These are phyloP conservation scores for Tarenaya hassleriana DNA, from an alignment of 345 rosid species.

Conservation along the genomic window DNA sequence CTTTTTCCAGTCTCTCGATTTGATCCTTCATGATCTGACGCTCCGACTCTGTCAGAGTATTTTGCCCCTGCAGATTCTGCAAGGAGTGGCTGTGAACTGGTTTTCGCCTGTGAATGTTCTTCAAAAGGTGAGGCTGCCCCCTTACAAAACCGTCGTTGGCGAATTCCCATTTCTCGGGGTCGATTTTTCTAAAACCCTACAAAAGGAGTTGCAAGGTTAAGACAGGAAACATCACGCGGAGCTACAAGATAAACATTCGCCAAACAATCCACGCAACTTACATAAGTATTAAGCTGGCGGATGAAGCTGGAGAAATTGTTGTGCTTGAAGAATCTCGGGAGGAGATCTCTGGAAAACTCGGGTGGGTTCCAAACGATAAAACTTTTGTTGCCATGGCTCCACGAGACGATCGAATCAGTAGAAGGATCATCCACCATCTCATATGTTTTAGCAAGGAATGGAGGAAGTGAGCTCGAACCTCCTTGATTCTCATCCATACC, in stretches of 20 bases:
- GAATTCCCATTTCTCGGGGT: slow-evolving; percentile 96
- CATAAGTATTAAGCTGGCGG: slow-evolving; percentile 93
- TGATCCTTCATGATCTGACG: slow-evolving; percentile 57
- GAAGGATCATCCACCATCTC: slow-evolving; percentile 92
- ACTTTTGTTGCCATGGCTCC: slow-evolving; percentile 67
- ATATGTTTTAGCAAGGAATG: slow-evolving; percentile 78
- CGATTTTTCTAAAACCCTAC: slow-evolving; percentile 87
- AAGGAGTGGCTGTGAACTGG: slow-evolving; percentile 90
- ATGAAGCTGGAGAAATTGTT: slow-evolving; percentile 93
- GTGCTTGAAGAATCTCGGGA: slow-evolving; percentile 87
- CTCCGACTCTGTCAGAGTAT: slow-evolving; percentile 54
- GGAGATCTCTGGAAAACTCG: slow-evolving; percentile 65
- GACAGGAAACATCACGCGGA: neutral
- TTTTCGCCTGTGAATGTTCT: slow-evolving; percentile 84
- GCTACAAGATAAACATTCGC: neutral
- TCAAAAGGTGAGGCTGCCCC: slow-evolving; percentile 73
- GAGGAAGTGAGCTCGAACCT: slow-evolving; percentile 77
- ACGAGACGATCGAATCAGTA: slow-evolving; percentile 63
- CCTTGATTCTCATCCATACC: slow-evolving; percentile 69
- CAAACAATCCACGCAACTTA: slow-evolving; percentile 29
- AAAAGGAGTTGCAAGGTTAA: neutral
- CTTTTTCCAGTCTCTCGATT: slow-evolving; percentile 47
- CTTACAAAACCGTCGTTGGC: slow-evolving; percentile 80
- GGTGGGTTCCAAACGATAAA: slow-evolving; percentile 83
- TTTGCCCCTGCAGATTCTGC: slow-evolving; percentile 52